Evolutionary conservation across 768 basidiomycete genomes (phyloP).

Genomic region (Imleria badia): DNA sequence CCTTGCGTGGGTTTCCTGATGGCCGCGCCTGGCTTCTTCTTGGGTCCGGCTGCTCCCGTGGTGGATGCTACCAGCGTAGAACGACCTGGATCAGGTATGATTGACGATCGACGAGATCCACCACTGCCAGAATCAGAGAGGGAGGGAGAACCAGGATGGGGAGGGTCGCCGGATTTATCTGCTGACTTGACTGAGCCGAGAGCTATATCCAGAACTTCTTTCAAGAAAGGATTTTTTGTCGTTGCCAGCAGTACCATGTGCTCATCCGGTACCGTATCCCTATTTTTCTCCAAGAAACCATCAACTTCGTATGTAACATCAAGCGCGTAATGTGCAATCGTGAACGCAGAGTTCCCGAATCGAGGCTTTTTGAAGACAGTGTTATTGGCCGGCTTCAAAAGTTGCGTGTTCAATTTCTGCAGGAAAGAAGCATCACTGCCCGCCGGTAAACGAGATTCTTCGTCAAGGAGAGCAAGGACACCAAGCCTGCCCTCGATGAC

Average conservation of each 20-base stretch:
- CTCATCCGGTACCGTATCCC: slow-evolving; percentile 98
- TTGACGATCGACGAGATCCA: slow-evolving; percentile 75
- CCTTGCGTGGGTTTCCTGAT: slow-evolving; percentile 95
- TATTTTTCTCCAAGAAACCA: slow-evolving; percentile 98
- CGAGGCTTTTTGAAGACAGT: slow-evolving; percentile 96
- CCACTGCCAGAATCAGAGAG: slow-evolving; percentile 76
- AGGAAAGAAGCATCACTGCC: slow-evolving; percentile 93
- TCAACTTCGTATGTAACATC: slow-evolving; percentile 99
- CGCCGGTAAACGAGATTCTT: slow-evolving; percentile 94
- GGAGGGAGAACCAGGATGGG: slow-evolving; percentile 72
- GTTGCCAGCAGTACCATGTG: slow-evolving; percentile 85
- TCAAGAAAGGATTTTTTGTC: slow-evolving; percentile 90
- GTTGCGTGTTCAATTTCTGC: slow-evolving; percentile 86
- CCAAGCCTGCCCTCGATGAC: slow-evolving; percentile 98
- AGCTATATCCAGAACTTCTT: slow-evolving; percentile 91
- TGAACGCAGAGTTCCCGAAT: slow-evolving; percentile 97
- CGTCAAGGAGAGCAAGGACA: slow-evolving; percentile 90
- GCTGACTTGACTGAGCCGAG: slow-evolving; percentile 66
- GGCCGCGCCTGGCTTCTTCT: slow-evolving; percentile 64
- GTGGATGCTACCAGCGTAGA: slow-evolving; percentile 61
- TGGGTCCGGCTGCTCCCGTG: slow-evolving; percentile 42
- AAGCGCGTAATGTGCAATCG: slow-evolving; percentile 95
- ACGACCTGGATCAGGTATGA: slow-evolving; percentile 87
- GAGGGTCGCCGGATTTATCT: slow-evolving; percentile 48
- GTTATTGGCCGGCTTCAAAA: slow-evolving; percentile 82